A percentile compares a stretch with the other conserved stretches of the same genome.
Evolutionary conservation across 2,329 filamentous ascomycete species (phyloP).

Genomic region (Hypoxylon sp.): DNA sequence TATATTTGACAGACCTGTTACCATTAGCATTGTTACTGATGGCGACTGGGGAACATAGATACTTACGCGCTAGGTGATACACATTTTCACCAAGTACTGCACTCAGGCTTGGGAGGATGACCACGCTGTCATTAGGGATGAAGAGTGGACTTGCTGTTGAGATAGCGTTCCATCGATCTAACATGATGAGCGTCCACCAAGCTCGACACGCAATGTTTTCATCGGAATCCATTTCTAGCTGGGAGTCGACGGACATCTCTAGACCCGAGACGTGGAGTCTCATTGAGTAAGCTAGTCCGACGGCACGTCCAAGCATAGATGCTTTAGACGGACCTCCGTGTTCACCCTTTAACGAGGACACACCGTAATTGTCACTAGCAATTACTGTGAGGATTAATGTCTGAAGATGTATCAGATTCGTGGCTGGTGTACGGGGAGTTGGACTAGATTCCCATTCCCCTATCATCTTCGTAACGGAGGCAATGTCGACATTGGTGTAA

Average conservation of each 20-base stretch:
- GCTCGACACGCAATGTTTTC: slow-evolving; percentile 69
- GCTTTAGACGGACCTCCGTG: slow-evolving; percentile 58
- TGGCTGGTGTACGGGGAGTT: slow-evolving; percentile 49
- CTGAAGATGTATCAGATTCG: slow-evolving; percentile 69
- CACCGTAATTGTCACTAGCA: slow-evolving; percentile 67
- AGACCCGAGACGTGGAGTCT: slow-evolving; percentile 61
- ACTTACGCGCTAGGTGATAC: slow-evolving; percentile 72
- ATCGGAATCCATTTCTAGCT: slow-evolving; percentile 65
- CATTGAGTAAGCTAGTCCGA: slow-evolving; percentile 71
- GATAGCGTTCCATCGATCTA: slow-evolving; percentile 79
- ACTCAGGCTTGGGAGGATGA: slow-evolving; percentile 67
- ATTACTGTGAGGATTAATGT: slow-evolving; percentile 72
- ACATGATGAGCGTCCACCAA: slow-evolving; percentile 76
- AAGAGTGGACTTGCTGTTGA: slow-evolving; percentile 69
- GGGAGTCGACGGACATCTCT: slow-evolving; percentile 51
- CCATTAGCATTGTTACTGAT: slow-evolving; percentile 13
- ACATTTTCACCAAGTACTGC: slow-evolving; percentile 68
- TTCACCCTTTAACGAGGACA: slow-evolving; percentile 51
- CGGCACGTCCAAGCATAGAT: slow-evolving; percentile 69
- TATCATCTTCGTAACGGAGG: slow-evolving; percentile 57
- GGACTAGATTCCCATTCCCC: slow-evolving; percentile 60
- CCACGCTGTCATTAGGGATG: slow-evolving; percentile 69
- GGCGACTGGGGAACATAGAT: background rate
- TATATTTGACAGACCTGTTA: slow-evolving; percentile 63
- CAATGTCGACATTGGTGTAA: slow-evolving; percentile 53